Evolutionary conservation across 192 early-diverging fungal genomes (phyloP).

Genomic region (Helicostylum pulchrum): DNA sequence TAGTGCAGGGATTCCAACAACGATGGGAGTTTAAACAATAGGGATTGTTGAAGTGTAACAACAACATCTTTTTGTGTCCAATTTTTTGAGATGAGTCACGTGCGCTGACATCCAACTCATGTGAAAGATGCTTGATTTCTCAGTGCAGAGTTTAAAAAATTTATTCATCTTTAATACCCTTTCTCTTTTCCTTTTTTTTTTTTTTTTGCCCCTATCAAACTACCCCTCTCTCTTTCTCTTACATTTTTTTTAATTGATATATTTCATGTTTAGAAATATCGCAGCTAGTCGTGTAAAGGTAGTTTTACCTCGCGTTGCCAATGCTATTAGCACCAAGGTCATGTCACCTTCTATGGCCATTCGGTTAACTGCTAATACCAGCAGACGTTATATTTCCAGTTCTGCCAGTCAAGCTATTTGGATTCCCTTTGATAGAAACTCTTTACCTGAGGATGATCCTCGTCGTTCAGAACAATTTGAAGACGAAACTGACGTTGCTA

Average conservation of each 20-base stretch:
- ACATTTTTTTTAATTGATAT: not conserved
- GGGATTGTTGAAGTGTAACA: no score
- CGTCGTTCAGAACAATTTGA: constrained; percentile 58
- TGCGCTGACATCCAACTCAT: constrained; percentile 15
- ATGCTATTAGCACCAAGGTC: not conserved
- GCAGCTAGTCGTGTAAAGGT: not conserved
- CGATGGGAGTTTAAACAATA: no score
- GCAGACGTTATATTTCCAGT: constrained; percentile 2
- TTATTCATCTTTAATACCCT: not conserved
- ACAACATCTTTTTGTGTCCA: no score
- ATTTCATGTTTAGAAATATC: constrained; percentile 2
- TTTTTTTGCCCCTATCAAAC: not conserved
- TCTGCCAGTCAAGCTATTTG: constrained; percentile 20
- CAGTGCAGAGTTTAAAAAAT: constrained; percentile 15
- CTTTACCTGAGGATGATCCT: constrained; percentile 42
- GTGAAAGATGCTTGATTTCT: constrained; percentile 8
- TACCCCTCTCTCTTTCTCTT: constrained; percentile 8
- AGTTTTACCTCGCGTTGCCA: not conserved
- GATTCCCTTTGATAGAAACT: constrained; percentile 34
- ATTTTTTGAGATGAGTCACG: constrained; percentile 1
- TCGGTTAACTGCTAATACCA: not conserved
- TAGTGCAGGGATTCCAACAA: no score
- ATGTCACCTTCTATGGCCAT: constrained; percentile 8
- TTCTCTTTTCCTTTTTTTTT: not conserved
- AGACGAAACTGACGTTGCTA: constrained; percentile 94